Evolutionary conservation across 345 rosid genomes (phyloP).

Genomic region (Salix suchowensis): DNA sequence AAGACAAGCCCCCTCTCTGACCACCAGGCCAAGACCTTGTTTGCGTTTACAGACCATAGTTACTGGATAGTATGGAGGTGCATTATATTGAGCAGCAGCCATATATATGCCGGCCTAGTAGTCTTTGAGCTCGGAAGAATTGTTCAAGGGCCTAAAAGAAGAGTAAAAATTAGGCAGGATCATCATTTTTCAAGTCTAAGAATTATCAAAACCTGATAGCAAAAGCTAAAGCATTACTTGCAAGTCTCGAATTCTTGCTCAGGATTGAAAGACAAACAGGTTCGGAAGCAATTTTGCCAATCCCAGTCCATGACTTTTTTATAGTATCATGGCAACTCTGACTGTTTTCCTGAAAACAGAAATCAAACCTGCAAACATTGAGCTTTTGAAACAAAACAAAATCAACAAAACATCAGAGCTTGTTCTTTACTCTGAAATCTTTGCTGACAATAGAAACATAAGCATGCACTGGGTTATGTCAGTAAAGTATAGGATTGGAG

Average conservation of each 20-base stretch:
- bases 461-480: conserved; percentile 21
- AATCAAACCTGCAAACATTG: background rate
- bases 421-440: conserved; percentile 21
- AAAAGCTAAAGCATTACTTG: no score
- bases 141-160: no score
- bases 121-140: no score
- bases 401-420: background rate
- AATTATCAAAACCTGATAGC: no score
- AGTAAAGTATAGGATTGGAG: conserved; percentile 37
- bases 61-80: conserved; percentile 22
- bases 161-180: no score
- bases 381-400: background rate
- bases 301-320: conserved; percentile 26
- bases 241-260: conserved; percentile 32
- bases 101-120: no score
- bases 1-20: no score
- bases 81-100: conserved; percentile 19
- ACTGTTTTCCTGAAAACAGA: conserved; percentile 29
- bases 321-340: conserved; percentile 28
- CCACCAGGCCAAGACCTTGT: no score
- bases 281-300: conserved; percentile 20
- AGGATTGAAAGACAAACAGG: conserved; percentile 25
- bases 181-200: no score
- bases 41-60: no score
- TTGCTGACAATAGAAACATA: conserved; percentile 16